Evolutionary conservation across 352 stramenopile genomes (phyloP), one percentile per base, ranked within the genome.

Genomic region (Sclerospora graminicola): DNA sequence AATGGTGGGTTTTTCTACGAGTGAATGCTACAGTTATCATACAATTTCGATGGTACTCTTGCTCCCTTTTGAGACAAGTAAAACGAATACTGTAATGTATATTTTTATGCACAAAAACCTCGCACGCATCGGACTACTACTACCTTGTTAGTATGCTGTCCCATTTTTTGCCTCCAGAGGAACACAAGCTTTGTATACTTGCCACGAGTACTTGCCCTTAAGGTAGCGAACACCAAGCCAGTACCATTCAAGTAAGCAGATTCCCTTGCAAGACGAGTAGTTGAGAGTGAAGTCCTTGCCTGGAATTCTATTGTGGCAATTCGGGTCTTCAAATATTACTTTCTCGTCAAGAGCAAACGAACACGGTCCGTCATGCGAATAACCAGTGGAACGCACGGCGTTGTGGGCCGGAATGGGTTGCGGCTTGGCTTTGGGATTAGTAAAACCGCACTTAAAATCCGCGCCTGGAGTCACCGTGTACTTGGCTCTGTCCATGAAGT

Each of bases 101-200:
- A n/a, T n/a, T n/a, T n/a, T n/a, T n/a, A n/a, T n/a, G n/a, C n/a
- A n/a, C n/a, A n/a, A n/a, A n/a, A n/a, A n/a, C n/a, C n/a, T n/a
- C n/a, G n/a, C n/a, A n/a, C n/a, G n/a, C n/a, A n/a, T n/a, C n/a
- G n/a, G n/a, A n/a, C n/a, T n/a, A n/a, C n/a, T n/a, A n/a, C n/a
- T n/a, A n/a, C n/a, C n/a, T n/a, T n/a, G n/a, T n/a, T n/a, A n/a
- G n/a, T n/a, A n/a, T n/a, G n/a, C n/a, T n/a, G n/a, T n/a, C n/a
- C n/a, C n/a, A n/a, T 36, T 33, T 15, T 23, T 31, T 11, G 31
- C 21, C 26, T 16, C 29, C 40, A 47, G 6, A 31, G 28, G 28
- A 8, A 67, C 57, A 38, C 65, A 74, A 3, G 43, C 60, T 63
- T 81, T 81, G 59, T 81, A 81, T 26, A 81, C 57, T 29, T 81